Base-by-base conservation (phyloP, 2,329 filamentous ascomycete species). In the Lasiodiplodia theobromae region DNA sequence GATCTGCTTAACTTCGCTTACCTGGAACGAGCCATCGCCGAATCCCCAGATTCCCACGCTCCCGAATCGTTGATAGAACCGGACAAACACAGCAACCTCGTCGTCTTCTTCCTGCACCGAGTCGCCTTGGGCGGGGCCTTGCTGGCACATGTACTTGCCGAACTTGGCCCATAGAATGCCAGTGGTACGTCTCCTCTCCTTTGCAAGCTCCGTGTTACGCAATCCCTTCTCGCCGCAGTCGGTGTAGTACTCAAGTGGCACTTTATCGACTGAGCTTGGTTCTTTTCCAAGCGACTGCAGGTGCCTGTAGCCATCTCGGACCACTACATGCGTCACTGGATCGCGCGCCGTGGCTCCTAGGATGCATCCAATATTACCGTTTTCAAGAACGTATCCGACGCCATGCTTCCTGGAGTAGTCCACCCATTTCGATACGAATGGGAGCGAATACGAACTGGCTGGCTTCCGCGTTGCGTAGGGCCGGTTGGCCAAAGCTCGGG, bases 391-490 rank as follows among this genome's bases (percentile, higher is more conserved):
- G 75, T 95, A 96, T 44, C 92, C 92, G 18, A 96, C 85, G 14
- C 92, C 92, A 77, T 94, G 93, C 77, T 94, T 94, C 79, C 94
- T 93, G 69, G 92, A 93, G 78, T 96, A 96, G 77, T 96, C 92
- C 7, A 96, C 92, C 92, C 92, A 96, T 76, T 94, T 93, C 12
- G 75, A 89, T 81, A 75, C 91, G 86, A 76, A 90, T 78, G 70
- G 89, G 75, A 76, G 86, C 82, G 67, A 85, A 78, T 70, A 84
- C 79, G 69, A 85, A 82, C 79, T 87, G 84, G 74, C 89, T 85
- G 49, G 88, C 83, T 68, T 73, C 69, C 74, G 73, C n/a, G 75
- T 74, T 56, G 73, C 76, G 14, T 72, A 75, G 3, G 74, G 74
- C 70, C 75, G 79, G 69, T 78, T 80, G 34, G 79, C 74, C 10